Evolutionary conservation across 179 eudicot species (phyloP).

Genomic region (Monotropa hypopitys): DNA sequence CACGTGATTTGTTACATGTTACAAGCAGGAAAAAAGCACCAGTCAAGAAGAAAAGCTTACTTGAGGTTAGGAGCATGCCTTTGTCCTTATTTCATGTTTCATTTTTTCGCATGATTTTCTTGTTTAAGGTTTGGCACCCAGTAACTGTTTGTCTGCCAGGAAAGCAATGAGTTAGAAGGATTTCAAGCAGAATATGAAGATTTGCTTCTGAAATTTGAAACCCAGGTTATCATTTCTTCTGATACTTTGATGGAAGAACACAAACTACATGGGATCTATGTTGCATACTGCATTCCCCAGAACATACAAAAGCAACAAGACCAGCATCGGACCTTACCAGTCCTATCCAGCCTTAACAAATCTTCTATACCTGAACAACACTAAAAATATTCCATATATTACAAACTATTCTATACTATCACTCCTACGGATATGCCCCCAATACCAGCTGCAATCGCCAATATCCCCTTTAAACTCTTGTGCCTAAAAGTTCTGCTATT

Average conservation of each 20-base stretch:
- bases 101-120: not conserved
- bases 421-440: not conserved
- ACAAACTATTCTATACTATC: not conserved
- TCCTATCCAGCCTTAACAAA: not conserved
- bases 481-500: not conserved
- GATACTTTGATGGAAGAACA: not conserved
- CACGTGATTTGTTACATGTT: constrained; percentile 59
- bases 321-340: not conserved
- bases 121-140: constrained; percentile 3
- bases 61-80: constrained; percentile 30
- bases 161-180: constrained; percentile 38
- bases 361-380: not conserved
- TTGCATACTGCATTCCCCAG: not conserved
- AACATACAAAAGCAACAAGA: not conserved
- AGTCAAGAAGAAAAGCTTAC: constrained; percentile 39
- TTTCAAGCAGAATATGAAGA: constrained; percentile 58
- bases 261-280: not conserved
- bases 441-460: not conserved
- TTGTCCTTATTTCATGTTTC: not conserved
- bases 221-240: constrained; percentile 40
- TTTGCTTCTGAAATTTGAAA: constrained; percentile 49
- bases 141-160: constrained; percentile 30
- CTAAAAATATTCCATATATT: not conserved
- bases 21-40: constrained; percentile 72
- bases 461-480: not conserved